Evolutionary conservation across 805 yeast genomes (phyloP), one percentile per base, ranked within the genome.

Genomic region (Saccharomycopsis microspora): DNA sequence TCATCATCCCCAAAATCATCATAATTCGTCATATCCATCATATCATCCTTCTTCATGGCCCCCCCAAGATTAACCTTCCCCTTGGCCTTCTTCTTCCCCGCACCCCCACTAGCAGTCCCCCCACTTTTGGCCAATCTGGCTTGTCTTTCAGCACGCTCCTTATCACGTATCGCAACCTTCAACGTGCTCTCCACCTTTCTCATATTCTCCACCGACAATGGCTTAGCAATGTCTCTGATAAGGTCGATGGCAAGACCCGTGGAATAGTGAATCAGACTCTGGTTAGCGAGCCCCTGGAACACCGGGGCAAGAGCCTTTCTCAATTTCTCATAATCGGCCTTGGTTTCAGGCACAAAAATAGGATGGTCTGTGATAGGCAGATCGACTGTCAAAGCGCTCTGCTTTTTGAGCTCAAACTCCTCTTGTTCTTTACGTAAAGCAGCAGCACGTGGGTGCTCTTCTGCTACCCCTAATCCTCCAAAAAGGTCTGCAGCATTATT

Each of bases 401-500:
- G 60, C 38, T 62, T 58, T 40, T 56, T 40, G 11, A 52, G 40
- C n/a, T 61, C 58, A 43, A 62, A 66, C 6, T 67, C 64, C 38
- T 66, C 67, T 44, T 57, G 60, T 53, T 65, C 66, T 37, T 56
- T 57, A 43, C 67, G 67, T 29, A 59, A 61, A 11, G 70, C 70
- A 32, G 59, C 58, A 31, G 67, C 68, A 51, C 69, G 63, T 58
- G 70, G 75, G 53, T 65, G 76, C 50, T 69, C 71, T 29, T 72
- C 74, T 47, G 71, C 72, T 34, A 76, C 77, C 51, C 72, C 72
- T 48, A 74, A 63, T 10, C 86, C 87, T 33, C 88, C 95, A 61
- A 90, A 87, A 57, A 90, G 70, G 57, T 85, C 95, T 5, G 95
- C 90, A 32, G 98, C 97, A 61, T 85, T 86, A 64, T 85, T 86